These are phyloP conservation scores for Sugiyamaella sp. DNA, from an alignment of 1,139 yeast species.

Conservation along the genomic window DNA sequence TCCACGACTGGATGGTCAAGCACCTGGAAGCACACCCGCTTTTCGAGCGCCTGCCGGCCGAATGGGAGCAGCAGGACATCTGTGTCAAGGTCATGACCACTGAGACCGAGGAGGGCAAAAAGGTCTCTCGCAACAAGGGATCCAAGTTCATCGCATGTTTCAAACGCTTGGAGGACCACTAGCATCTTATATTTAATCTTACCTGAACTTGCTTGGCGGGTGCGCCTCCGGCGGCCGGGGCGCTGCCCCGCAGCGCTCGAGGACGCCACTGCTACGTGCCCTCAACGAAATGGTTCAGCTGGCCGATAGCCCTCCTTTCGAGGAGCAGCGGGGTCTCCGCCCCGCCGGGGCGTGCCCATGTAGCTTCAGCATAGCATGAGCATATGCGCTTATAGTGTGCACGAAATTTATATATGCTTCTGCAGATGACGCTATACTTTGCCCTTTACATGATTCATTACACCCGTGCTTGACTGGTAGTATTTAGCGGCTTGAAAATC, in stretches of 20 bases:
- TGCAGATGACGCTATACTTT: no score
- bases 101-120: constrained; percentile 97
- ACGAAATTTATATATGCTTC: no score
- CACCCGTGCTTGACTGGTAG: no score
- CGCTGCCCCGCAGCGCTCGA: neutral
- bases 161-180: constrained; percentile 49
- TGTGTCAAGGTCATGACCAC: constrained; percentile 88
- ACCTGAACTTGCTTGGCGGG: neutral
- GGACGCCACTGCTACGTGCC: no score
- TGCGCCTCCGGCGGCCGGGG: neutral
- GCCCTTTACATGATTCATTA: no score
- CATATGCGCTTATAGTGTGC: no score
- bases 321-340: no score
- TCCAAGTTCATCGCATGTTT: constrained; percentile 87
- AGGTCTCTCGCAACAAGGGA: constrained; percentile 89
- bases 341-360: no score
- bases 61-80: constrained; percentile 77
- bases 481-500: no score
- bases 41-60: constrained; percentile 75
- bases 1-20: constrained; percentile 95
- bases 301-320: no score
- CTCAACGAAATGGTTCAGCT: no score
- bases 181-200: neutral
- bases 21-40: constrained; percentile 90
- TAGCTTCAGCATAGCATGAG: no score